Percentiles rank a stretch among this genome's conserved stretches.
phyloP scores from a whole-genome alignment of 805 yeast genomes.

The Candida ulmi region DNA sequence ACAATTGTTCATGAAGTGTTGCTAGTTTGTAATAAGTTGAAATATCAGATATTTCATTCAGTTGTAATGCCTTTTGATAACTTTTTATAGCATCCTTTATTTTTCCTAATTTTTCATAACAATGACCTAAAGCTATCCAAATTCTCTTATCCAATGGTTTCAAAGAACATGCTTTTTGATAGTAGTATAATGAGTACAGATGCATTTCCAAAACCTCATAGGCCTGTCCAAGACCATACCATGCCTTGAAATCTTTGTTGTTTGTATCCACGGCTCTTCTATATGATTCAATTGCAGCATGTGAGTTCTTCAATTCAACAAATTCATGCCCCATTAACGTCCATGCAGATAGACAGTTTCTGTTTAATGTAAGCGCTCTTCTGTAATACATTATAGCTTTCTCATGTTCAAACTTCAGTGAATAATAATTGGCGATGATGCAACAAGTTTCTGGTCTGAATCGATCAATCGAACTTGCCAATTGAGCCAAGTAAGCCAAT shows the following conservation, averaged over 20 bases:
- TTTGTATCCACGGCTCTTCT: conserved; percentile 89
- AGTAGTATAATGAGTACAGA: conserved; percentile 84
- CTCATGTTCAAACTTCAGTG: conserved; percentile 89
- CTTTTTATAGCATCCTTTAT: conserved; percentile 71
- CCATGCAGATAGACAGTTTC: conserved; percentile 87
- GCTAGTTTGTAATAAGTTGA: conserved; percentile 64
- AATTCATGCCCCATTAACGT: conserved; percentile 98
- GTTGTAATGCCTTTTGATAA: conserved; percentile 67
- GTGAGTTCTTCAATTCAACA: conserved; percentile 91
- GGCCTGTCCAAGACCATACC: conserved; percentile 99
- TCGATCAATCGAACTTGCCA: conserved; percentile 74
- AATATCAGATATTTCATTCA: conserved; percentile 50
- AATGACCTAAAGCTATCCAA: conserved; percentile 94
- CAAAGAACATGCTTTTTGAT: conserved; percentile 82
- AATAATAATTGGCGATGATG: conserved; percentile 88
- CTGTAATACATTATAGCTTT: conserved; percentile 90
- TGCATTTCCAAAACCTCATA: conserved; percentile 96
- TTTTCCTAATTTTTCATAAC: conserved; percentile 76
- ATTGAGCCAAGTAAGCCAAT: conserved; percentile 80
- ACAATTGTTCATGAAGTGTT: conserved; percentile 50
- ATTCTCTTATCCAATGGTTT: conserved; percentile 87
- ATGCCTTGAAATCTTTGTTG: conserved; percentile 86
- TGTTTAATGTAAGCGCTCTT: conserved; percentile 78
- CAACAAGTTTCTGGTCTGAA: conserved; percentile 94
- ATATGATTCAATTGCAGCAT: conserved; percentile 95